These are phyloP conservation scores for Amanita phalloides DNA, from an alignment of 768 basidiomycete genomes.

Conservation along the genomic window DNA sequence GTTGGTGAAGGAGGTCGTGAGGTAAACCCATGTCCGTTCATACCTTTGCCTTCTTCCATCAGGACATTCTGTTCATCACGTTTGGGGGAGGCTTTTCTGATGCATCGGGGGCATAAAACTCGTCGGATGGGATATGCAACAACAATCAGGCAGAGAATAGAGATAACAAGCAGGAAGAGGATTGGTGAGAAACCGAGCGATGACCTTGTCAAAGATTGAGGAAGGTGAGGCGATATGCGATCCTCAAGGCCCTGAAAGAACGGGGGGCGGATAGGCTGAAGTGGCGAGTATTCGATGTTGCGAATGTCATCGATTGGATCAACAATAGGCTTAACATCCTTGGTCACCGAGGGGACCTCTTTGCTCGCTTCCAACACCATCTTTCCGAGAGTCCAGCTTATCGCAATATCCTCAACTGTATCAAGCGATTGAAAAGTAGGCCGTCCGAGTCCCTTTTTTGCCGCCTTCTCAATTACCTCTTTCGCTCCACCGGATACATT, in stretches of 20 bases:
- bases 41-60: conserved; percentile 41
- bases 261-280: conserved; percentile 55
- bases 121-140: conserved; percentile 48
- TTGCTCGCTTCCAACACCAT: conserved; percentile 98
- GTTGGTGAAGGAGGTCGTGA: conserved; percentile 24
- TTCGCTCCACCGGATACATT: conserved; percentile 61
- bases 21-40: conserved; percentile 10
- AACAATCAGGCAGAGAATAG: conserved; percentile 30
- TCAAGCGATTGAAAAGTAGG: conserved; percentile 92
- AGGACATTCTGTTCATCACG: conserved; percentile 24
- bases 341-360: conserved; percentile 46
- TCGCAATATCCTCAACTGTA: conserved; percentile 85
- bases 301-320: conserved; percentile 67
- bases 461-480: conserved; percentile 66
- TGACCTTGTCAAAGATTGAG: conserved; percentile 45
- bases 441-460: conserved; percentile 69
- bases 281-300: conserved; percentile 36
- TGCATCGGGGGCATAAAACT: conserved; percentile 30
- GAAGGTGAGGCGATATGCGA: conserved; percentile 55
- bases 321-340: conserved; percentile 43
- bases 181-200: conserved; percentile 69
- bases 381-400: conserved; percentile 97
- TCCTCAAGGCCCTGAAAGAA: conserved; percentile 56
- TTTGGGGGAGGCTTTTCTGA: conserved; percentile 25
- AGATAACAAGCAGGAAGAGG: conserved; percentile 44